phyloP scores from a whole-genome alignment of 2,329 filamentous ascomycete genomes.

The Penicillium corylophilum region DNA sequence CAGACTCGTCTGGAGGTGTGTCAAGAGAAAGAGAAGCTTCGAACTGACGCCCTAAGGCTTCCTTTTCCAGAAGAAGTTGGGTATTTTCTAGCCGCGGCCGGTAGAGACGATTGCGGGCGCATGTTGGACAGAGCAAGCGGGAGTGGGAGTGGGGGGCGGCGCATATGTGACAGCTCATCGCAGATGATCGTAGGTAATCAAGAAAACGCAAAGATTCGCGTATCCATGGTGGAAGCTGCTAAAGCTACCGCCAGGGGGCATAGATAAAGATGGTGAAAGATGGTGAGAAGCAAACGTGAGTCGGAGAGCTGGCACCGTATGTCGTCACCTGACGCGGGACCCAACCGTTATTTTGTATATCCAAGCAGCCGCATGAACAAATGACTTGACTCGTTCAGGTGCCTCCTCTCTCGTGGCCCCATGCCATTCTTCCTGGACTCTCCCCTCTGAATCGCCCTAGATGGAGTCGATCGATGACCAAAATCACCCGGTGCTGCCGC shows the following conservation, averaged over 20 bases:
- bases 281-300: background rate
- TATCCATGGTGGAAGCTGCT: slow-evolving; percentile 25
- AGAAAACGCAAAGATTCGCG: slow-evolving; percentile 16
- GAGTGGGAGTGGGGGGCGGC: slow-evolving; percentile 55
- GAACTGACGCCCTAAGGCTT: slow-evolving; percentile 50
- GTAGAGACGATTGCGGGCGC: slow-evolving; percentile 69
- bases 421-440: background rate
- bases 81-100: slow-evolving; percentile 62
- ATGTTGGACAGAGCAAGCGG: slow-evolving; percentile 67
- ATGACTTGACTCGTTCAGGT: background rate
- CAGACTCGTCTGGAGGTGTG: background rate
- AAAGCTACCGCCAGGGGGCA: slow-evolving; percentile 19
- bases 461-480: background rate
- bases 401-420: background rate
- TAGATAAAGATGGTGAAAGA: slow-evolving; percentile 6
- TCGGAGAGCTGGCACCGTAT: slow-evolving; percentile 16
- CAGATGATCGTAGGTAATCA: slow-evolving; percentile 23
- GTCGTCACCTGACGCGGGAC: slow-evolving; percentile 24
- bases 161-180: slow-evolving; percentile 71
- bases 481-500: background rate
- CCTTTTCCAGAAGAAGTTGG: slow-evolving; percentile 62
- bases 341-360: slow-evolving; percentile 4
- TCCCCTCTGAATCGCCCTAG: background rate
- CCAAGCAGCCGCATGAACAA: background rate
- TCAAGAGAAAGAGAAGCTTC: slow-evolving; percentile 26